A percentile compares a stretch with the other conserved stretches of the same genome.
phyloP scores from a whole-genome alignment of 2,329 filamentous ascomycete genomes.

The Coniochaeta pulveracea region DNA sequence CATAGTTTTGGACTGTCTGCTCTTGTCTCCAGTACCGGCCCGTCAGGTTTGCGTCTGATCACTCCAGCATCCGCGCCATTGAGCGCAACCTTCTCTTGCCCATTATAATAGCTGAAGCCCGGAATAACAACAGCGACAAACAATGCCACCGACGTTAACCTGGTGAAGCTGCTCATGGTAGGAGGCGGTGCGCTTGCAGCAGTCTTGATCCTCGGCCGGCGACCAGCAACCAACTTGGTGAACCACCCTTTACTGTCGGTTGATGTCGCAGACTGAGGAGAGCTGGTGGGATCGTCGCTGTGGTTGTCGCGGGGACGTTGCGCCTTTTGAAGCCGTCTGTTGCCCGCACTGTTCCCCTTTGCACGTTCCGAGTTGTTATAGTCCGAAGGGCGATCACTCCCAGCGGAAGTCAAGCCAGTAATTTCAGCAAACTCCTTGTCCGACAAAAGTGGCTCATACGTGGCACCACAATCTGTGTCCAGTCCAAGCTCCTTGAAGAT shows the following conservation, averaged over 20 bases:
- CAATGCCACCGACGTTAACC: conserved; percentile 34
- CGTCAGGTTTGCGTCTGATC: conserved; percentile 12
- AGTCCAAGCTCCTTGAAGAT: conserved; percentile 41
- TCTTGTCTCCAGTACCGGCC: conserved; percentile 24
- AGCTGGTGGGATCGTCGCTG: conserved; percentile 5
- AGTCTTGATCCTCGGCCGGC: conserved; percentile 29
- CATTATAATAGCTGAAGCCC: conserved; percentile 30
- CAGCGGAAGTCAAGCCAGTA: conserved; percentile 14
- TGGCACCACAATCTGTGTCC: conserved; percentile 15
- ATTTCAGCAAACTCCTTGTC: conserved; percentile 20
- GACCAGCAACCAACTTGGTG: conserved; percentile 25
- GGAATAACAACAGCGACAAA: conserved; percentile 40
- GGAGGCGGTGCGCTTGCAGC: conserved; percentile 30
- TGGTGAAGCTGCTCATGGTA: conserved; percentile 27
- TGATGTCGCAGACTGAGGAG: conserved; percentile 8
- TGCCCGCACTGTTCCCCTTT: conserved; percentile 3
- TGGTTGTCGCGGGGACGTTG: conserved; percentile 7
- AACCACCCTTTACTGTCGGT: conserved; percentile 26
- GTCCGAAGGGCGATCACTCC: conserved; percentile 1
- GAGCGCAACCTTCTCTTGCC: conserved; percentile 24
- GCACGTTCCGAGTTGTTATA: conserved; percentile 5
- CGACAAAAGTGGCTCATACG: conserved; percentile 12
- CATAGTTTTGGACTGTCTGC: conserved; percentile 43
- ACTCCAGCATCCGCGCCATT: conserved; percentile 36
- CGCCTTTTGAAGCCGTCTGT: conserved; percentile 6